Percentiles rank a stretch among this genome's conserved stretches.
phyloP scores from a whole-genome alignment of 1,284 basidiomycete genomes.

The Mycena sp. region DNA sequence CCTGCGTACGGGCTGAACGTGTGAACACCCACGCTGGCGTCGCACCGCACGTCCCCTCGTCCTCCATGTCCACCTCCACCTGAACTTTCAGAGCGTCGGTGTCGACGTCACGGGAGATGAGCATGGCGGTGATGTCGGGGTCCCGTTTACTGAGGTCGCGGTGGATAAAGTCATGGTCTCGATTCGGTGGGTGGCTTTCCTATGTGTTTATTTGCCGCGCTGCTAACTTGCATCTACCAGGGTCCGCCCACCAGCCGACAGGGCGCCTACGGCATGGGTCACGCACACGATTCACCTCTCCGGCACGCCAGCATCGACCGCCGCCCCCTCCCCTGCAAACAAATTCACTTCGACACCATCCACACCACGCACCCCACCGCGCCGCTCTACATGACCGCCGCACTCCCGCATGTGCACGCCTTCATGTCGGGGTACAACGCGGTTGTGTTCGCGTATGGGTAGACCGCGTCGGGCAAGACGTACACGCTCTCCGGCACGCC shows the following conservation, averaged over 20 bases:
- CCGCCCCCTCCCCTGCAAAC: constrained; percentile 47
- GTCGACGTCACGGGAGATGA: constrained; percentile 70
- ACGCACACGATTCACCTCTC: constrained; percentile 59
- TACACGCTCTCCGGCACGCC: constrained; percentile 89
- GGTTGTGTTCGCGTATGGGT: constrained; percentile 94
- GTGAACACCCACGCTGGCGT: too few relatives aligned
- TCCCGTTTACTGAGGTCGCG: constrained; percentile 32
- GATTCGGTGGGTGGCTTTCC: constrained; percentile 64
- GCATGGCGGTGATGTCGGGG: constrained; percentile 13
- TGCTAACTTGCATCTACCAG: constrained; percentile 48
- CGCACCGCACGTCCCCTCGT: too few relatives aligned
- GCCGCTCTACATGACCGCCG: constrained; percentile 85
- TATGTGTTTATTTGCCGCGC: background rate
- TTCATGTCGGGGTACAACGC: constrained; percentile 98
- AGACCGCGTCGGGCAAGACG: constrained; percentile 93
- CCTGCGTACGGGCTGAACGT: too few relatives aligned
- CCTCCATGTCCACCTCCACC: too few relatives aligned
- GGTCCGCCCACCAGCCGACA: constrained; percentile 69
- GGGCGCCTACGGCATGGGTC: constrained; percentile 61
- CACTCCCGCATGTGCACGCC: constrained; percentile 86
- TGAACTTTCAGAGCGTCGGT: constrained; percentile 76
- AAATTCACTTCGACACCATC: constrained; percentile 79
- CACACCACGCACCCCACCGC: constrained; percentile 88
- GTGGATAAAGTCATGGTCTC: constrained; percentile 92
- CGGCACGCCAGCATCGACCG: constrained; percentile 53